Conservation (phyloP, 148 eudicot species). For the Linanthus parryae region DNA sequence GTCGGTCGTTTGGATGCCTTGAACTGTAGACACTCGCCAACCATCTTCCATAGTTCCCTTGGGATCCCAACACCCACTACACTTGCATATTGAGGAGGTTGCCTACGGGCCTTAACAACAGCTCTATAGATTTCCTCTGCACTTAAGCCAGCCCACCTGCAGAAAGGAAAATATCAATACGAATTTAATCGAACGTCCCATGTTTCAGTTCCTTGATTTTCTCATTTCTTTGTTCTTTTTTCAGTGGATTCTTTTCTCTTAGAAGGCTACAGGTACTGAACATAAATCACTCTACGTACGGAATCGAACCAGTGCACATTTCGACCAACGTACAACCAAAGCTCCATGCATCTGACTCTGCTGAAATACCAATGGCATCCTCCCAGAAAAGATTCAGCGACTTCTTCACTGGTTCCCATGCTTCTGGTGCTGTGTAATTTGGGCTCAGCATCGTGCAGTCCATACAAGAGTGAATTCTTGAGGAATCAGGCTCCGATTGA, state of each 20-base stretch:
- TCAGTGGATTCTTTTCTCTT: too few relatives aligned
- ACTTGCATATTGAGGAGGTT: slow-evolving; percentile 97
- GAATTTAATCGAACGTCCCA: slow-evolving; percentile 2
- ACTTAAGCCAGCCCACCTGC: slow-evolving; percentile 92
- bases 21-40: slow-evolving; percentile 91
- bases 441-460: slow-evolving; percentile 97
- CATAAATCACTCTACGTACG: slow-evolving; percentile 52
- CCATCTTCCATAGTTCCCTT: slow-evolving; percentile 94
- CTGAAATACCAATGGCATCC: slow-evolving; percentile 85
- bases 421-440: slow-evolving; percentile 96
- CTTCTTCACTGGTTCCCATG: slow-evolving; percentile 96
- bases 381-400: slow-evolving; percentile 90
- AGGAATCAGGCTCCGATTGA: slow-evolving; percentile 65
- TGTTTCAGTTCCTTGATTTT: neutral
- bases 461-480: slow-evolving; percentile 90
- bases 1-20: slow-evolving; percentile 85
- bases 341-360: slow-evolving; percentile 99
- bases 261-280: neutral
- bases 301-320: slow-evolving; percentile 95
- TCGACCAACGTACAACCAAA: slow-evolving; percentile 98
- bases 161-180: slow-evolving; percentile 21
- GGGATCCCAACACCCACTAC: slow-evolving; percentile 99
- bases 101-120: slow-evolving; percentile 74
- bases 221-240: neutral
- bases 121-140: slow-evolving; percentile 88